Evolutionary conservation across 371 early-diverging fungal species (phyloP), one percentile per base, ranked within the genome.

Genomic region (Dichotomocladium elegans): DNA sequence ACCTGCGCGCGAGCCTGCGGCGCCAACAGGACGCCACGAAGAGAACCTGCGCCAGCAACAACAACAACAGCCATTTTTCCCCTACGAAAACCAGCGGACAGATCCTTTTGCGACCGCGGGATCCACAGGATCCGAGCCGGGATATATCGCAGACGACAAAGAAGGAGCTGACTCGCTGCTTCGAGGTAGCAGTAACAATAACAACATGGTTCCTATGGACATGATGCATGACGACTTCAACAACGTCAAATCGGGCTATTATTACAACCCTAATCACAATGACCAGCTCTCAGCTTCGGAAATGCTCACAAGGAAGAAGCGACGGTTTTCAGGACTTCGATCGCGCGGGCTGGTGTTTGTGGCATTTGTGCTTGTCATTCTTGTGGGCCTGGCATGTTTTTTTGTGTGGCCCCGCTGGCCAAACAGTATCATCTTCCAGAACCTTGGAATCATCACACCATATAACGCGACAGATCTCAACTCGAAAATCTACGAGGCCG

Each of bases 391-490:
- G 3, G 35, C 65, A 10, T 66, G 70, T 60, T 76, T 63, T 44
- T 72, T 76, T 63, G 76, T 72, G 2, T 76, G 76, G 70, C 76
- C 76, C 0, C 59, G 76, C 10, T 34, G 29, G n/a, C 69, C 70
- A 0, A 58, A 48, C 26, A 31, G 53, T 8, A 41, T 75, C 15
- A 29, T 24, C 3, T 63, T 57, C 22, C 24, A 53, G 2, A 57
- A 62, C 8, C 62, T 61, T 2, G 57, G 43, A 1, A 26, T 68
- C 26, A 24, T 30, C n/a, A 2, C 27, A 24, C 5, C 55, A 42
- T 19, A 42, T 52, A 14, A 51, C 56, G 49, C 19, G 15, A 4
- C 49, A 10, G 25, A 29, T 31, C 25, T 33, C 6, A 19, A 37
- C 27, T 49, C 17, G 12, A 4, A 12, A 10, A 27, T 30, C 4